Evolutionary conservation across 768 basidiomycete species (phyloP), one percentile per base, ranked within the genome.

Genomic region (Amanita phalloides): DNA sequence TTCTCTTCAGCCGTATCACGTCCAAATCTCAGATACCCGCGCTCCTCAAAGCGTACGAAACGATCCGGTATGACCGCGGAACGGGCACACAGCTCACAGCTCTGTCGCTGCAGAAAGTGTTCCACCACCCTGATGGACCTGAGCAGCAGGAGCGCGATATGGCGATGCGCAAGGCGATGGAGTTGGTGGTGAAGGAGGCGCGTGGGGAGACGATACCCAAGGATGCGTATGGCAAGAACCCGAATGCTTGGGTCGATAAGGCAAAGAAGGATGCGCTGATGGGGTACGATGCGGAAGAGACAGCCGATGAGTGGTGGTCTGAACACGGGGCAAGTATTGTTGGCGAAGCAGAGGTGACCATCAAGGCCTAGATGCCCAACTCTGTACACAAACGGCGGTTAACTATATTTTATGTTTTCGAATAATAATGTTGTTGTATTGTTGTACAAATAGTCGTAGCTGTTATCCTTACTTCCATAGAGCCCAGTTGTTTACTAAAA

Each of bases 51-150:
- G 79, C 75, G 0, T 84, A 82, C 55, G 65, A 83, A 54, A 58
- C 62, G 1, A 68, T 84, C 17, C 76, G 82, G 2, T 68, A 74
- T 39, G 57, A 65, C 2, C 76, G 83, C 9, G 69, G 78, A 0
- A 68, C 74, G 0, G 67, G 60, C 2, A 77, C 73, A 0, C 82
- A 84, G 56, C 60, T 61, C 0, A 70, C 72, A 3, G 73, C 79
- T 2, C 70, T 75, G 2, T 59, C 73, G 28, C 78, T 79, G 56
- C 77, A 78, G 55, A 55, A 66, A 36, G 72, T 74, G 44, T 82
- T 81, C 62, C 81, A 84, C 60, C 60, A 81, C 0, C 67, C 68
- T 0, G 83, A 84, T 51, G 81, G 83, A 0, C 76, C 75, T 0
- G 74, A 69, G 37, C 82, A 84, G 53, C 64, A 67, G 39, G 64